A percentile compares a stretch with the other conserved stretches of the same genome.
phyloP scores from a whole-genome alignment of 2,329 filamentous ascomycete genomes.

The Scopulariopsis brevicaulis region DNA sequence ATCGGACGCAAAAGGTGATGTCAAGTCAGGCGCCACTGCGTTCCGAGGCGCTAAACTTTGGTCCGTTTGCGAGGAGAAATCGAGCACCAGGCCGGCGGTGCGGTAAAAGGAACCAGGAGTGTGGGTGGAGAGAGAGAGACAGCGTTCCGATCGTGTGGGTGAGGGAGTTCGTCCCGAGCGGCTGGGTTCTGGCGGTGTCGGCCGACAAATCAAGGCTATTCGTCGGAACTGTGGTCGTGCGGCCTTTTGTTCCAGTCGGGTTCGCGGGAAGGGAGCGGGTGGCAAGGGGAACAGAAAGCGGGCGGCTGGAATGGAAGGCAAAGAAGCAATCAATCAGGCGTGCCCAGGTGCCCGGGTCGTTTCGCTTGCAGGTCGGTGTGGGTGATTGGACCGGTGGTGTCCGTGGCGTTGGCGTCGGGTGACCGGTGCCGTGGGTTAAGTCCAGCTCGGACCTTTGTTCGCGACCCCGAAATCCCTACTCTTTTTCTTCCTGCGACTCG shows the following conservation, averaged over 20 bases:
- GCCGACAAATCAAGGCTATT: neutral
- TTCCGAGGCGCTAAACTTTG: neutral
- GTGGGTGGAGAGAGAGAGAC: neutral
- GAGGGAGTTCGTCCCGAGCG: neutral
- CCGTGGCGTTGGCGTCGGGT: neutral
- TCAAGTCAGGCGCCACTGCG: neutral
- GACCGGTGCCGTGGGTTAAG: neutral
- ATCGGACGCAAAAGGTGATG: neutral
- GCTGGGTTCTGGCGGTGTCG: neutral
- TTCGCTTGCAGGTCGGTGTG: neutral
- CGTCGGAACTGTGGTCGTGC: neutral
- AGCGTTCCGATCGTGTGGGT: neutral
- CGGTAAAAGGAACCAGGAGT: neutral
- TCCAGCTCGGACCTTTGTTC: neutral
- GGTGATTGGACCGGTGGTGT: neutral
- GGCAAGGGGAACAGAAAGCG: neutral
- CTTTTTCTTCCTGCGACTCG: neutral
- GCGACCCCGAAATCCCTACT: neutral
- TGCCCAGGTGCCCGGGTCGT: constrained; percentile 1
- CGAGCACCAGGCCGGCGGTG: neutral
- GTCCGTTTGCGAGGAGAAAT: neutral
- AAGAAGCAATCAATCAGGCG: neutral
- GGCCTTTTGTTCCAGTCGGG: neutral
- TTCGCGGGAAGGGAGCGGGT: neutral
- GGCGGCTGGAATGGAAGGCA: neutral